Conservation (phyloP, 1,284 basidiomycete genomes). For the Rhodotorula glutinis region DNA sequence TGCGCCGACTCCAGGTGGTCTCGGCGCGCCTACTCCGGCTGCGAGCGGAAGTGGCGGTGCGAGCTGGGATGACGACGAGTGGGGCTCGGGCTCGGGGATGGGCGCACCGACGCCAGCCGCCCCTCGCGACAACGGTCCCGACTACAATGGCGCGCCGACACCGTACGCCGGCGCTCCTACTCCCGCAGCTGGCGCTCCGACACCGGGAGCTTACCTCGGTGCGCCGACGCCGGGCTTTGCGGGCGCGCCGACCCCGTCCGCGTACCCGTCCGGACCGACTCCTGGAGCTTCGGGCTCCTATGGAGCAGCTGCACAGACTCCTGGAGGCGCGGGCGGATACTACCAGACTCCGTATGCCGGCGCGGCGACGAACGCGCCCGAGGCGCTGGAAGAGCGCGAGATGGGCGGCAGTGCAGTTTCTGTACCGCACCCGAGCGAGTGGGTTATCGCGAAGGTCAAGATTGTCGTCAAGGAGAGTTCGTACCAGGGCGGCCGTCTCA, state of each 20-base stretch:
- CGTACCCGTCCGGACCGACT: constrained; percentile 49
- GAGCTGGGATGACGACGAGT: constrained; percentile 29
- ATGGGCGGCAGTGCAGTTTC: background rate
- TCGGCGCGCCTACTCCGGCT: constrained; percentile 27
- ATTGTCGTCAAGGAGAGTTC: constrained; percentile 18
- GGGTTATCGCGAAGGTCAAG: constrained; percentile 19
- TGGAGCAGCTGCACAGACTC: constrained; percentile 49
- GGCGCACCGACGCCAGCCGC: constrained; percentile 46
- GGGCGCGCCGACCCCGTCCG: constrained; percentile 41
- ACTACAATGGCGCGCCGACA: constrained; percentile 2
- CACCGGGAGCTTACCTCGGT: constrained; percentile 38
- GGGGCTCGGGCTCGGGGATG: constrained; percentile 6
- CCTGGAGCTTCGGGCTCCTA: constrained; percentile 46
- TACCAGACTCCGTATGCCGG: constrained; percentile 39
- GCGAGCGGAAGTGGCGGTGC: constrained; percentile 5
- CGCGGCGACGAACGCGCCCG: constrained; percentile 37
- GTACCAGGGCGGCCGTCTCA: constrained; percentile 26
- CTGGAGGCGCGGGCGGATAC: constrained; percentile 36
- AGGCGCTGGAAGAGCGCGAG: constrained; percentile 32
- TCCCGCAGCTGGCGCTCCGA: constrained; percentile 41
- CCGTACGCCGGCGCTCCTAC: constrained; percentile 37
- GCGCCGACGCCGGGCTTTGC: constrained; percentile 33
- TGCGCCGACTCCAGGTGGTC: constrained; percentile 31
- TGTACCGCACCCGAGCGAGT: constrained; percentile 23
- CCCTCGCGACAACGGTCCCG: constrained; percentile 24